These are phyloP conservation scores for Dothiorella sarmentorum DNA, from an alignment of 2,329 filamentous ascomycete species.

Conservation along the genomic window DNA sequence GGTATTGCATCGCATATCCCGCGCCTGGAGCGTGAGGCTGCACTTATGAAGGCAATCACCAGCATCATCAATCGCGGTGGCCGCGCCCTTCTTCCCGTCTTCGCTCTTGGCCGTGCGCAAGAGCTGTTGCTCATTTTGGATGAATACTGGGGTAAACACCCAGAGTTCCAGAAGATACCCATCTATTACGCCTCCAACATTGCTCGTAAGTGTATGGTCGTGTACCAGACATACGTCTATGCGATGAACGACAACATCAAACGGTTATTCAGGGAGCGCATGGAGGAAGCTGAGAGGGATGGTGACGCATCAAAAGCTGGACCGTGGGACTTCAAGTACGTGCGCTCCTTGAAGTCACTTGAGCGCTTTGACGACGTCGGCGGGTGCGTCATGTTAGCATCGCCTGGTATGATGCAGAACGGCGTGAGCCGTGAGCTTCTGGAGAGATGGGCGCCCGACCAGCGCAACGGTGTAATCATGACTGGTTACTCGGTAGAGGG, in stretches of 20 bases:
- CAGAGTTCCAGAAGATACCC: conserved; percentile 82
- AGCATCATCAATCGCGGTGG: conserved; percentile 86
- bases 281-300: conserved; percentile 82
- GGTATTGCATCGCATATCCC: conserved; percentile 93
- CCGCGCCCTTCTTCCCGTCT: conserved; percentile 89
- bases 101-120: conserved; percentile 89
- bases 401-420: conserved; percentile 96
- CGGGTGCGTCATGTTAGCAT: conserved; percentile 94
- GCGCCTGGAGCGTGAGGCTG: conserved; percentile 83
- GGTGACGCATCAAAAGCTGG: conserved; percentile 73
- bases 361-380: conserved; percentile 96
- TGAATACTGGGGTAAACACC: conserved; percentile 91
- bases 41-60: conserved; percentile 93
- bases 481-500: conserved; percentile 98
- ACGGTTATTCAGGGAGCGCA: conserved; percentile 84
- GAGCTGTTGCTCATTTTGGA: conserved; percentile 92
- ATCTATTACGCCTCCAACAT: conserved; percentile 98
- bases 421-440: conserved; percentile 89
- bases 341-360: conserved; percentile 85
- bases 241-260: conserved; percentile 99
- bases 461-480: conserved; percentile 97
- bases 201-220: conserved; percentile 94
- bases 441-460: conserved; percentile 92
- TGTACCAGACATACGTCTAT: conserved; percentile 96
- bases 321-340: conserved; percentile 96